Evolutionary conservation across 2,329 filamentous ascomycete species (phyloP).

Genomic region (Westerdykella sp.): DNA sequence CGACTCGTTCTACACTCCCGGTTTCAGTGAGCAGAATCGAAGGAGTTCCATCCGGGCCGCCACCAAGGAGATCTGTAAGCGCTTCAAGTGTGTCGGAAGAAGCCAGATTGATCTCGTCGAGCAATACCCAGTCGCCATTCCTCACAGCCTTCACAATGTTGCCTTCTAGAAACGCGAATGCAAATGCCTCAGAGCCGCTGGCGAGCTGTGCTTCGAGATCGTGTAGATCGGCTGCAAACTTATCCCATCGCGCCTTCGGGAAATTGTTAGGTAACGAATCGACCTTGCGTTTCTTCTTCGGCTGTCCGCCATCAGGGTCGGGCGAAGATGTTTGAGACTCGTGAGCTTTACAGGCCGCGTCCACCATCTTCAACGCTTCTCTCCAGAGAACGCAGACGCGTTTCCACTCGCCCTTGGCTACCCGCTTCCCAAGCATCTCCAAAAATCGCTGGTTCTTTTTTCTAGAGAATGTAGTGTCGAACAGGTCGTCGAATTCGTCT

Average conservation of each 20-base stretch:
- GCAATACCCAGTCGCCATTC: conserved; percentile 92
- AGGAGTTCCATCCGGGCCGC: conserved; percentile 63
- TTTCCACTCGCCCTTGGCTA: conserved; percentile 81
- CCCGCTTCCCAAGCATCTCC: conserved; percentile 69
- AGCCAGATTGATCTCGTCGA: conserved; percentile 96
- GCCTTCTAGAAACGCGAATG: conserved; percentile 93
- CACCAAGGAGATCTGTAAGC: conserved; percentile 77
- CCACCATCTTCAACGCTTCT: conserved; percentile 82
- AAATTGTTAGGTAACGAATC: conserved; percentile 46
- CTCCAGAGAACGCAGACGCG: conserved; percentile 80
- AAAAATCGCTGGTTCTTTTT: conserved; percentile 80
- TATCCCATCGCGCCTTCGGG: conserved; percentile 70
- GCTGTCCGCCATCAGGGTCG: conserved; percentile 51
- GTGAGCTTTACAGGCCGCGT: conserved; percentile 40
- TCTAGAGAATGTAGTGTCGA: conserved; percentile 77
- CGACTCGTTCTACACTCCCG: conserved; percentile 82
- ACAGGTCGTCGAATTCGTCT: conserved; percentile 88
- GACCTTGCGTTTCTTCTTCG: conserved; percentile 64
- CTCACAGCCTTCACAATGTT: conserved; percentile 93
- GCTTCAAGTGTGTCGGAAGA: conserved; percentile 92
- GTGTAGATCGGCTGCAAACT: conserved; percentile 66
- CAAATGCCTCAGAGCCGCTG: conserved; percentile 67
- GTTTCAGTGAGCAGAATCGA: conserved; percentile 89
- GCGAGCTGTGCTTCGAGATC: conserved; percentile 76
- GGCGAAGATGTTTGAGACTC: conserved; percentile 37